A percentile compares a stretch with the other conserved stretches of the same genome.
Evolutionary conservation across 495 filamentous ascomycete species (phyloP).

Genomic region (Lophiostoma macrostomum): DNA sequence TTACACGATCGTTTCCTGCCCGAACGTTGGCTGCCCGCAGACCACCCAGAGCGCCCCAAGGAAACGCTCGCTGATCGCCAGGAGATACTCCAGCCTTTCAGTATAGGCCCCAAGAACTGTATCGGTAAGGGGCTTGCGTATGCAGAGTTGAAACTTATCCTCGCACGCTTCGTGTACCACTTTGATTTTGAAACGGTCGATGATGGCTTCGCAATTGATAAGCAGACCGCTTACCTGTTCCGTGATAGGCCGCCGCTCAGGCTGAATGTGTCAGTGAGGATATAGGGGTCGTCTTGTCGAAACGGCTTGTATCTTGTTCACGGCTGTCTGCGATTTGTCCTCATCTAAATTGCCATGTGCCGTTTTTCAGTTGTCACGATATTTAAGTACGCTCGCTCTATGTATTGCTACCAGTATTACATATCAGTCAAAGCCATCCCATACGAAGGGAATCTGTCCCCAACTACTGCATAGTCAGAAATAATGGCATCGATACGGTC

Average conservation of each 20-base stretch:
- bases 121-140: slow-evolving; percentile 1
- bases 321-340: no score
- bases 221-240: neutral
- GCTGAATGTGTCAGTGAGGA: no score
- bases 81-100: neutral
- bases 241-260: neutral
- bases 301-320: no score
- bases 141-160: neutral
- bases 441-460: no score
- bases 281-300: no score
- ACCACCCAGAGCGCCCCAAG: neutral
- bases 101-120: neutral
- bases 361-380: no score
- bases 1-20: neutral
- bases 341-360: no score
- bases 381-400: no score
- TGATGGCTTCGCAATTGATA: neutral
- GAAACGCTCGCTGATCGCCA: neutral
- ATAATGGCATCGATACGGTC: no score
- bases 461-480: no score
- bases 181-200: neutral
- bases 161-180: neutral
- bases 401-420: no score
- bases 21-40: neutral
- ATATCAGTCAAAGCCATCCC: no score